Evolutionary conservation across 495 filamentous ascomycete species (phyloP), one percentile per base, ranked within the genome.

Genomic region (Penicillium ucsense): DNA sequence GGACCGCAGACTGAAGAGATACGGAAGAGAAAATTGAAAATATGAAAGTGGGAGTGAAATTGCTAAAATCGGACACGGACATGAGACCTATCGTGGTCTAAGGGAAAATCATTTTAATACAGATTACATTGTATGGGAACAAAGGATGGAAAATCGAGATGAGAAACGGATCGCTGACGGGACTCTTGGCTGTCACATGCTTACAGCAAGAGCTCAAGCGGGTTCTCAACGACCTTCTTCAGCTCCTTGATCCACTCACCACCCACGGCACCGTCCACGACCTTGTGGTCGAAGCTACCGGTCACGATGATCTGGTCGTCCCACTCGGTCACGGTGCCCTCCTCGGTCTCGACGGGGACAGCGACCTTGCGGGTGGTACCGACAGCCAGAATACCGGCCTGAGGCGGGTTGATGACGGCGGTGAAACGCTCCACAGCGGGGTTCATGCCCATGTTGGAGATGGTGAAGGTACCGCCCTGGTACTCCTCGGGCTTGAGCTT

Each of bases 381-480:
- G 43, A 99, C 88, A 39, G 94, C 94, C 48, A 99, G 78, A 67
- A 99, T 99, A 61, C 80, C 83, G 38, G 94, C 90, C 75, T 98
- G 92, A 31, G 94, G 94, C 40, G 94, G 94, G 78, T 99, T 99
- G 79, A 99, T 95, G 63, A 99, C 85, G 53, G 94, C 94, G n/a
- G 94, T 96, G 76, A 99, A 99, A 55, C 88, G 82, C 63, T 96
- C 89, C 52, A 99, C 82, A 35, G 94, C 94, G 7, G 82, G 57
- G 78, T 99, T 99, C 92, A 97, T 97, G 64, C 94, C 94, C 94
- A 99, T 95, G 81, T 99, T 99, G 73, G 85, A 91, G 73, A 99
- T 99, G 63, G 91, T 95, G 73, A 99, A 94, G 56, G 89, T 95
- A 65, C 94, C 94, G 38, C 94, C 94, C 73, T 96, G 91, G 82